Conservation (phyloP, 176 grass and related monocot genomes). For the Areca catechu region DNA sequence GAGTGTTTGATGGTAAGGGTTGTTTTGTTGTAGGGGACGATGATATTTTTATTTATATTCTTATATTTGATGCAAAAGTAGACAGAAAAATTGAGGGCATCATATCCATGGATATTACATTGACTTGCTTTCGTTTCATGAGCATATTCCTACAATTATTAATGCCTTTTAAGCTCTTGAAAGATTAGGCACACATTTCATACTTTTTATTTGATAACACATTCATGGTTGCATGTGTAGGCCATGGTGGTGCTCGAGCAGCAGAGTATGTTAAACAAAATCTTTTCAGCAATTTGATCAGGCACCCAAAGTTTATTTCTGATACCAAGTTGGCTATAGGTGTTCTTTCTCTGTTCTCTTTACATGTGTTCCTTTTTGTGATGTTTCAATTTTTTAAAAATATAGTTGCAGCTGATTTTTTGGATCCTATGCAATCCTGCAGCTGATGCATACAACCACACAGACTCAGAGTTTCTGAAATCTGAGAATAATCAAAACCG, state of each 20-base stretch:
- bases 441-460: slow-evolving; percentile 81
- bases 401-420: not conserved
- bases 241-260: slow-evolving; percentile 76
- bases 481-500: slow-evolving; percentile 45
- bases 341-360: not conserved
- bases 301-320: slow-evolving; percentile 64
- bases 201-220: not conserved
- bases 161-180: no score
- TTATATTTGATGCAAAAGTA: no score
- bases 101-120: no score
- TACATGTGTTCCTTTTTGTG: not conserved
- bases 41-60: no score
- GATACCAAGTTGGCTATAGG: slow-evolving; percentile 88
- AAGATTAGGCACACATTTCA: no score
- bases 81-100: no score
- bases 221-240: slow-evolving; percentile 21
- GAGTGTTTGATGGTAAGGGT: slow-evolving; percentile 69
- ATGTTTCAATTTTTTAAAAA: not conserved
- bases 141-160: no score
- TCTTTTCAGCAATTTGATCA: slow-evolving; percentile 80
- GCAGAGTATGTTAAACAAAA: slow-evolving; percentile 82
- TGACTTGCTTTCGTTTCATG: no score
- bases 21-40: no score
- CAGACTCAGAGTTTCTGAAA: slow-evolving; percentile 76
- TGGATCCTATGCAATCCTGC: slow-evolving; percentile 11